Percentiles rank a stretch among this genome's conserved stretches.
These are phyloP conservation scores for Adansonia grandidieri DNA, from an alignment of 441 rosid species.

Conservation along the genomic window DNA sequence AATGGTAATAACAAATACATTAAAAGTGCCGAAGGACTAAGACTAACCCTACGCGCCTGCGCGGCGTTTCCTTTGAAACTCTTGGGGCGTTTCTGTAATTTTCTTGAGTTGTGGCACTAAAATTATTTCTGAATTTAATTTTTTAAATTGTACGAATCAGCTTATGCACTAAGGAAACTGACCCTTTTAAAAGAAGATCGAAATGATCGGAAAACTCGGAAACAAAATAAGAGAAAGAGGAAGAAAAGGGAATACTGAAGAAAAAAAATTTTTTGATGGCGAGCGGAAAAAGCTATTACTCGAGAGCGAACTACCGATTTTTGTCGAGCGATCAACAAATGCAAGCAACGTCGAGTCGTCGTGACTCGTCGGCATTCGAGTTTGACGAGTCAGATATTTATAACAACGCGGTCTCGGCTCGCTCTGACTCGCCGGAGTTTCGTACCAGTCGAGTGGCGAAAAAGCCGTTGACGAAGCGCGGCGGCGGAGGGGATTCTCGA, in stretches of 20 bases:
- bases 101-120: neutral
- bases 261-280: slow-evolving; percentile 49
- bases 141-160: neutral
- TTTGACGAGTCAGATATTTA: slow-evolving; percentile 86
- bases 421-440: slow-evolving; percentile 58
- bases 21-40: too few relatives aligned
- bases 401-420: slow-evolving; percentile 34
- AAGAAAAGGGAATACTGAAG: neutral
- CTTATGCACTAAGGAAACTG: neutral
- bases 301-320: slow-evolving; percentile 61
- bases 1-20: too few relatives aligned
- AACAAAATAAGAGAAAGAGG: neutral
- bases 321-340: slow-evolving; percentile 52
- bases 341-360: slow-evolving; percentile 29
- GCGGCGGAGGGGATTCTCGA: slow-evolving; percentile 21
- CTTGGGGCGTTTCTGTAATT: neutral
- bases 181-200: slow-evolving; percentile 39
- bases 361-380: slow-evolving; percentile 57
- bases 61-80: too few relatives aligned
- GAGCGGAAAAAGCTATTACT: slow-evolving; percentile 62
- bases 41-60: too few relatives aligned
- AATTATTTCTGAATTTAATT: neutral
- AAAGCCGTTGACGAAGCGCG: slow-evolving; percentile 34
- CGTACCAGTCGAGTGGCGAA: slow-evolving; percentile 41
- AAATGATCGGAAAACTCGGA: slow-evolving; percentile 7